Evolutionary conservation across 305 asterid genomes (phyloP).

Genomic region (Stenogyne calaminthoides): DNA sequence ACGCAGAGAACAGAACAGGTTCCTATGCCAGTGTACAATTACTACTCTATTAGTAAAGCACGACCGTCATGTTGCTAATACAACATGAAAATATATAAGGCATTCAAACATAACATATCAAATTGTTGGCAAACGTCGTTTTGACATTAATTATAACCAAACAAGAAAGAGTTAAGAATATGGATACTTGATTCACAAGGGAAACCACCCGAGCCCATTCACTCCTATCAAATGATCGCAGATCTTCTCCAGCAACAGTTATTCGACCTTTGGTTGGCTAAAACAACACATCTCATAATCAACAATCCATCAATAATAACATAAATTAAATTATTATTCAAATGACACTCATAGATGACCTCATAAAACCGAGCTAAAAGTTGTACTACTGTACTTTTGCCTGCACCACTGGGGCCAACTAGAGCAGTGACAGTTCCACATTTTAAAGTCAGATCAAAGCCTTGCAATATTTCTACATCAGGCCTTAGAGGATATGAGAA

Average conservation of each 20-base stretch:
- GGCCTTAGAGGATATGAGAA: constrained; percentile 96
- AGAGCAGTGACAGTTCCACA: constrained; percentile 93
- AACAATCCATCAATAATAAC: constrained; percentile 19
- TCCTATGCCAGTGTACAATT: constrained; percentile 51
- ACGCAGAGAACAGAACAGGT: constrained; percentile 90
- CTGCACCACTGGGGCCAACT: constrained; percentile 97
- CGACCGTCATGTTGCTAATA: not conserved
- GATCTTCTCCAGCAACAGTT: constrained; percentile 97
- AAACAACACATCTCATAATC: constrained; percentile 36
- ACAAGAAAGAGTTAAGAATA: constrained; percentile 26
- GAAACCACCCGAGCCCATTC: constrained; percentile 97
- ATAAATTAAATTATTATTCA: constrained; percentile 8
- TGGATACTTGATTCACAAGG: constrained; percentile 81
- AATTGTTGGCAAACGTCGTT: not conserved
- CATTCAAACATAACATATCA: constrained; percentile 1
- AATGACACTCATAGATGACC: constrained; percentile 42
- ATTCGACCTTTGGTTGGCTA: constrained; percentile 91
- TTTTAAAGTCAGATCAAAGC: constrained; percentile 71
- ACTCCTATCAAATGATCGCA: constrained; percentile 84
- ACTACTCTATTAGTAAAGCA: constrained; percentile 26
- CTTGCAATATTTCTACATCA: constrained; percentile 79
- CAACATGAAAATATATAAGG: not conserved
- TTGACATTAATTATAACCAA: not conserved
- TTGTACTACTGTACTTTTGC: constrained; percentile 95
- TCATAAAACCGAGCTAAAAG: constrained; percentile 93